A percentile compares a stretch with the other conserved stretches of the same genome.
Evolutionary conservation across 2,329 filamentous ascomycete genomes (phyloP).

Genomic region (Myotisia sp.): DNA sequence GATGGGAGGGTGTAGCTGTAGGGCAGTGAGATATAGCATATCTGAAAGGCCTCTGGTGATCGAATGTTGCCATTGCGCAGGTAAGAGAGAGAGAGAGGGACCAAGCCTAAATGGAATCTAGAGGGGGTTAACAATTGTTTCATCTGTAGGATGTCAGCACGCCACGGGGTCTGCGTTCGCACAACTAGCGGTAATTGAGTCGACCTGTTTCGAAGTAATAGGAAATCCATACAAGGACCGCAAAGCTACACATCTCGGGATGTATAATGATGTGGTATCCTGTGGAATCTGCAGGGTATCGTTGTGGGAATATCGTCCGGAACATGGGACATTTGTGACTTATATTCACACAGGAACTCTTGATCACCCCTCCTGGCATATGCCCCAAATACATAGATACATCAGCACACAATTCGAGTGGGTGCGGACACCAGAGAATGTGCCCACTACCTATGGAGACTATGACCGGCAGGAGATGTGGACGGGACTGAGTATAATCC

Average conservation of each 20-base stretch:
- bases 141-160: conserved; percentile 27
- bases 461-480: conserved; percentile 24
- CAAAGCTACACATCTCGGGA: conserved; percentile 29
- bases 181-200: conserved; percentile 33
- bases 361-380: conserved; percentile 24
- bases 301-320: conserved; percentile 32
- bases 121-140: too few species aligned
- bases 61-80: conserved; percentile 36
- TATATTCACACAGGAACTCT: conserved; percentile 35
- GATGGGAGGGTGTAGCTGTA: conserved; percentile 19
- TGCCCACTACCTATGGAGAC: conserved; percentile 25
- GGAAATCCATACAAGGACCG: conserved; percentile 15
- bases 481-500: conserved; percentile 21
- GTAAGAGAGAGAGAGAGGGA: conserved; percentile 4
- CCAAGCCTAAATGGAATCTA: background rate
- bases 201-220: conserved; percentile 22
- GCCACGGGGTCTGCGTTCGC: conserved; percentile 29
- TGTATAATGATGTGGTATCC: conserved; percentile 29
- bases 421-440: conserved; percentile 20
- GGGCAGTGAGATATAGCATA: conserved; percentile 18
- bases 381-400: conserved; percentile 36
- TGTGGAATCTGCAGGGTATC: conserved; percentile 32
- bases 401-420: conserved; percentile 28
- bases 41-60: conserved; percentile 22
- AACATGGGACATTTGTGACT: conserved; percentile 18